Evolutionary conservation across 805 yeast species (phyloP), one percentile per base, ranked within the genome.

Genomic region (Millerozyma acaciae): DNA sequence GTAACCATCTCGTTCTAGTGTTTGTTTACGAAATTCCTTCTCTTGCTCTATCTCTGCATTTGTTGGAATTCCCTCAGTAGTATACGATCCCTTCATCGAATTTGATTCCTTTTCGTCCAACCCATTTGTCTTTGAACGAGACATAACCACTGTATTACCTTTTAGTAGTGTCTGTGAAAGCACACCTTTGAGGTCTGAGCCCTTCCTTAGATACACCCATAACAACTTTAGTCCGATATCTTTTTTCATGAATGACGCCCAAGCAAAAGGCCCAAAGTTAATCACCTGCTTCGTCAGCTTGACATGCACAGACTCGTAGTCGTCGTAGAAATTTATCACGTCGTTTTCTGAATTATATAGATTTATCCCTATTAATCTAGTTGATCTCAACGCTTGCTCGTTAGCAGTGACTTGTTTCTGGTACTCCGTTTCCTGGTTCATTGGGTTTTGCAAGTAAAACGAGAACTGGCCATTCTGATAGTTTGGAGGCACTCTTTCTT

Each of bases 201-300:
- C 18, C 22, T 37, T 32, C 24, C 23, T 21, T 24, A 43, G 24
- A 34, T 32, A 42, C 15, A 29, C 16, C 43, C 44, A 42, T 20
- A 28, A 19, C 5, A 18, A 28, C 8, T 12, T 17, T 28, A 51
- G 31, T 1, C 43, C 54, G 3, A 55, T 58, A 51, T 78, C 84
- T 40, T 65, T 73, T 34, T 65, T 62, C 33, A 76, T 51, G 16
- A 71, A 36, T 0, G 80, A 53, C 4, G 69, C 42, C 69, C 77
- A 70, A 1, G 78, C 51, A 21, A 75, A 60, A 0, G 81, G 76
- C 1, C 81, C 83, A 50, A 65, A 69, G 43, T 68, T 66, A 38
- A 63, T 61, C 20, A 68, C 51, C 26, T 75, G 51, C 9, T 47
- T 34, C 3, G 66, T 55, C 30, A 60, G 65, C 17, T 60, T 60